phyloP scores from a whole-genome alignment of 495 filamentous ascomycete species.

The Parathielavia appendiculata region DNA sequence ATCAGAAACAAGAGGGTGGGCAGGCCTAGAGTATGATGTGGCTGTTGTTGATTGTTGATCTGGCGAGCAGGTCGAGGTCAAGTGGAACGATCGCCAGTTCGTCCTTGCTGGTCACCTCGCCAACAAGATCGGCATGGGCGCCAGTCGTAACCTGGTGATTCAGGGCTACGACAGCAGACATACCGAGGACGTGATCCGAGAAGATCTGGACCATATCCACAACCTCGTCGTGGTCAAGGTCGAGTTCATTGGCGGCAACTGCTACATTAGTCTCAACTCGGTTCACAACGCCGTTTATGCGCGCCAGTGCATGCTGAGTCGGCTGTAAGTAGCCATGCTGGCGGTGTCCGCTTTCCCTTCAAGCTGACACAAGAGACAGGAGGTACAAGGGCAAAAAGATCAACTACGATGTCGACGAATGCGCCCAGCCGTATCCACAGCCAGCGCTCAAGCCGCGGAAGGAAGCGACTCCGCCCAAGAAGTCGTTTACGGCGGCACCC shows the following conservation, averaged over 20 bases:
- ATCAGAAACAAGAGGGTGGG: constrained; percentile 64
- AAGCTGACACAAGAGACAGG: constrained; percentile 22
- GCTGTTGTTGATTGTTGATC: constrained; percentile 5
- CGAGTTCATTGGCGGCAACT: constrained; percentile 51
- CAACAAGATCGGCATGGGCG: constrained; percentile 63
- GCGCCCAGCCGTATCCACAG: constrained; percentile 52
- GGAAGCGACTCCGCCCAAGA: constrained; percentile 36
- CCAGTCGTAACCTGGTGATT: constrained; percentile 71
- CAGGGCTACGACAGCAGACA: constrained; percentile 52
- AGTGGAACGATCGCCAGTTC: constrained; percentile 72
- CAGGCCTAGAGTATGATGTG: neutral
- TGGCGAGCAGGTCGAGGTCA: constrained; percentile 54
- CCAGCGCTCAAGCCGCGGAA: constrained; percentile 28
- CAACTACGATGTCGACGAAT: constrained; percentile 70
- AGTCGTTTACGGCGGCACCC: constrained; percentile 28
- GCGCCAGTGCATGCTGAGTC: constrained; percentile 72
- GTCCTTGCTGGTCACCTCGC: constrained; percentile 60
- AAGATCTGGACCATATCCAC: constrained; percentile 78
- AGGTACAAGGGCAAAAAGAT: constrained; percentile 71
- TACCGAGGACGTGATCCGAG: constrained; percentile 60
- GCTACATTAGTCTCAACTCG: constrained; percentile 68
- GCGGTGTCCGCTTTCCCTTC: neutral
- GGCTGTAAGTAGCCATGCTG: constrained; percentile 35
- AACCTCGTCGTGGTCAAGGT: constrained; percentile 68
- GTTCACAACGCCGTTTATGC: constrained; percentile 72